Base-by-base conservation (phyloP, 73 alveolate species). In the Paramecium pentaurelia region DNA sequence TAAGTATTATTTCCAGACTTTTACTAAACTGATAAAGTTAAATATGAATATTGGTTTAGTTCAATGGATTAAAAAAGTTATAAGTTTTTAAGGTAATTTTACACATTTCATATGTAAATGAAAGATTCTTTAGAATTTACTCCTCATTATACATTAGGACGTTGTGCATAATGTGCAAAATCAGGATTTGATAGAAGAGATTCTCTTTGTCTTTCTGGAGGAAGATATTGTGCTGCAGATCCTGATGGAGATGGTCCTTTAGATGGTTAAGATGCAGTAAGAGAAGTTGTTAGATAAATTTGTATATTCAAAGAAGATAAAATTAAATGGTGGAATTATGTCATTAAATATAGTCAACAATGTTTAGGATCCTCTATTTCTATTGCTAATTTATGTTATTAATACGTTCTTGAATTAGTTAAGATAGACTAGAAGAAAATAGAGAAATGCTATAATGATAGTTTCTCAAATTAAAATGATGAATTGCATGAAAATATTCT, bases 201-300 rank as follows among this genome's bases (percentile, higher is more conserved):
- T 34, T 18, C 58, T 3, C 42, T n/a, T 0, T 88, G 94, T 68
- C 68, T 88, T 7, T 60, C 80, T 68, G 94, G 94, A 18, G 94
- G 94, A 30, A 88, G 90, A 68, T 88, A 88, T 68, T 88, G 94
- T 88, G 94, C 92, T 75, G 44, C 75, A 14, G 94, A 88, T 88
- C 94, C 94, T 40, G 94, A 88, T 88, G 86, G 93, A 6, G 34
- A 25, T 37, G 94, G 94, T 27, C 94, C 94, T 2, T 37, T 36
- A 36, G 37, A 77, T 37, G 94, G 94, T 25, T 11, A 86, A 68
- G 94, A 88, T 40, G 71, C 86, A 27, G 94, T 88, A 25, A 25
- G 30, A 34, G 70, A 88, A 38, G 93, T 60, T 11, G 71, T 88
- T 0, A 60, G 77, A 88, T 12, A 60, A 28, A 7, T 88, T 7